Evolutionary conservation across 768 basidiomycete species (phyloP).

Genomic region (Termitomyces sp.): DNA sequence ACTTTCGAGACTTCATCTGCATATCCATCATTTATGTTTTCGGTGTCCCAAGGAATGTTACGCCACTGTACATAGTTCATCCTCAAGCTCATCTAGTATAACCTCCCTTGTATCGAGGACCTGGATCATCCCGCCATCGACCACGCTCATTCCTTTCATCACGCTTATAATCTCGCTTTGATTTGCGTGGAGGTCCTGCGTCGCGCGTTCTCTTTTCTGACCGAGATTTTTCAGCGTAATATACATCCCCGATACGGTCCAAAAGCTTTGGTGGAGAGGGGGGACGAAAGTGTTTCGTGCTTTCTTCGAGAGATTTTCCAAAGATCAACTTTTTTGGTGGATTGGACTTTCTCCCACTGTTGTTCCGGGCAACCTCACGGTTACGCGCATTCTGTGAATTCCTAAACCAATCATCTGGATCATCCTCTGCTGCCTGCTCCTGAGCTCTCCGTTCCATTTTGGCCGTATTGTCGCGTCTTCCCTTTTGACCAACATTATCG

Average conservation of each 20-base stretch:
- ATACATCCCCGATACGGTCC: conserved; percentile 16
- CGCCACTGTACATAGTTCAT: not conserved
- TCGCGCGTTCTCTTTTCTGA: conserved; percentile 3
- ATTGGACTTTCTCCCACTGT: conserved; percentile 2
- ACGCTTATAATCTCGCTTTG: conserved; percentile 8
- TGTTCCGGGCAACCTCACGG: conserved; percentile 4
- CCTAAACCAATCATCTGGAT: conserved; percentile 65
- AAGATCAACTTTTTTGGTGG: conserved; percentile 29
- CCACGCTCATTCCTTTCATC: conserved; percentile 17
- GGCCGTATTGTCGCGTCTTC: conserved; percentile 52
- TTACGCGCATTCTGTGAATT: conserved; percentile 16
- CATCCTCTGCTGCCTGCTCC: conserved; percentile 39
- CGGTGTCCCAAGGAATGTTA: not conserved
- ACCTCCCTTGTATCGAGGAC: conserved; percentile 49
- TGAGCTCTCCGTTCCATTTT: conserved; percentile 46
- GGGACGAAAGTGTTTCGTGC: conserved; percentile 16
- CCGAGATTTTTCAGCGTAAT: conserved; percentile 7
- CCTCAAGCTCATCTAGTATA: conserved; percentile 27
- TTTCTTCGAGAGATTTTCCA: conserved; percentile 27
- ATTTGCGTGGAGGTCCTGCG: conserved; percentile 4
- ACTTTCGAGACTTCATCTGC: not conserved
- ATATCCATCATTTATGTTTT: not conserved
- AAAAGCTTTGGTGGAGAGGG: conserved; percentile 25
- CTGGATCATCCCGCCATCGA: conserved; percentile 16
- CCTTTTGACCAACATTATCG: conserved; percentile 61